Percentiles rank a stretch among this genome's conserved stretches.
phyloP scores from a whole-genome alignment of 768 basidiomycete genomes.

The Kwoniella dejecticola region DNA sequence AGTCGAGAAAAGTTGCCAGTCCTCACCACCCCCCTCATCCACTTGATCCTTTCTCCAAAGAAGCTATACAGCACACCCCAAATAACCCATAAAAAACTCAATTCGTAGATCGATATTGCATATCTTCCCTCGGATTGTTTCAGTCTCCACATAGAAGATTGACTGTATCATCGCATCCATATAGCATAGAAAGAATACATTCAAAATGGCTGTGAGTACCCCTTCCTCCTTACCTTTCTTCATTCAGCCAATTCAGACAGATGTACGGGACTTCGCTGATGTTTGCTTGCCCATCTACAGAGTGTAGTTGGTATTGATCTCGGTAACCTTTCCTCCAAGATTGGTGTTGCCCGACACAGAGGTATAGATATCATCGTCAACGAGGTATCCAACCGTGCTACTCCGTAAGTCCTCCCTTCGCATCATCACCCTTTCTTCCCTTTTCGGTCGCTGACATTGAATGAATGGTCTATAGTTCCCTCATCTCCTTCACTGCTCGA shows the following conservation, averaged over 20 bases:
- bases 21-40: no score
- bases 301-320: conserved; percentile 91
- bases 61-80: no score
- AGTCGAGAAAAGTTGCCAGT: no score
- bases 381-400: conserved; percentile 94
- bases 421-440: not conserved
- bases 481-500: conserved; percentile 90
- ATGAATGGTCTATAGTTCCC: no score
- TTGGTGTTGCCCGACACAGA: conserved; percentile 90
- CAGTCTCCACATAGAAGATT: not conserved
- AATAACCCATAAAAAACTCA: no score
- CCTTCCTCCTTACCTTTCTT: not conserved
- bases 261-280: no score
- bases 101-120: conserved; percentile 1
- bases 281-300: conserved; percentile 15
- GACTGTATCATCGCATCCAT: not conserved
- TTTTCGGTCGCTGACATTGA: no score
- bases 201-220: conserved; percentile 25
- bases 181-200: conserved; percentile 12
- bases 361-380: conserved; percentile 99
- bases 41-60: not conserved
- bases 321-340: conserved; percentile 87
- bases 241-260: not conserved
- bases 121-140: not conserved
- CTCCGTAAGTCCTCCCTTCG: conserved; percentile 68